A percentile compares a stretch with the other conserved stretches of the same genome.
These are phyloP conservation scores for Schizothecium vesticola DNA, from an alignment of 495 filamentous ascomycete species.

Conservation along the genomic window DNA sequence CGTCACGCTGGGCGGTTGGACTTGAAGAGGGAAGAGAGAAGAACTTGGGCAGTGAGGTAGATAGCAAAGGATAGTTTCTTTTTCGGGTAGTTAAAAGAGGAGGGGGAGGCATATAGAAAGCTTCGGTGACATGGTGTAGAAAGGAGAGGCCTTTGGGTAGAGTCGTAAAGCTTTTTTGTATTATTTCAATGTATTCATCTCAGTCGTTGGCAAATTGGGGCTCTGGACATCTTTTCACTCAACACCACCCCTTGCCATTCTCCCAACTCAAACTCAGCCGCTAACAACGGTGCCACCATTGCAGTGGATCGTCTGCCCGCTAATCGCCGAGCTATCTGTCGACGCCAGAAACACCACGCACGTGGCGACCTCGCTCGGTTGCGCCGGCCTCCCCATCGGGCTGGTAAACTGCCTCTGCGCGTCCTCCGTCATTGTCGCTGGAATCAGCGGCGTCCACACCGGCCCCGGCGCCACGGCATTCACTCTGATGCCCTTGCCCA, in stretches of 20 bases:
- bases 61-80: too few species aligned
- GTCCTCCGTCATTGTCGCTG: conserved; percentile 65
- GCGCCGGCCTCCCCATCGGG: conserved; percentile 74
- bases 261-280: conserved; percentile 30
- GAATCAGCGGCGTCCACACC: conserved; percentile 80
- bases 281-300: conserved; percentile 62
- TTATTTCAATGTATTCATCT: background rate
- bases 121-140: background rate
- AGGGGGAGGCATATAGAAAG: background rate
- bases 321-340: conserved; percentile 64
- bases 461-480: conserved; percentile 79
- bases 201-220: background rate
- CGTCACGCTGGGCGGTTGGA: too few species aligned
- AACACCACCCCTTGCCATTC: too few species aligned
- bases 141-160: background rate
- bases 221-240: too few species aligned
- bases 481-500: conserved; percentile 69
- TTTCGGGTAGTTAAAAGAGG: background rate
- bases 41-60: too few species aligned
- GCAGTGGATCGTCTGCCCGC: conserved; percentile 59
- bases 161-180: background rate
- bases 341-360: conserved; percentile 84
- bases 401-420: conserved; percentile 68
- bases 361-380: conserved; percentile 74
- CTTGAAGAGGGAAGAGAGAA: background rate